Conservation (phyloP, 2,329 filamentous ascomycete species). For the Magnaporthiopsis incrustans region DNA sequence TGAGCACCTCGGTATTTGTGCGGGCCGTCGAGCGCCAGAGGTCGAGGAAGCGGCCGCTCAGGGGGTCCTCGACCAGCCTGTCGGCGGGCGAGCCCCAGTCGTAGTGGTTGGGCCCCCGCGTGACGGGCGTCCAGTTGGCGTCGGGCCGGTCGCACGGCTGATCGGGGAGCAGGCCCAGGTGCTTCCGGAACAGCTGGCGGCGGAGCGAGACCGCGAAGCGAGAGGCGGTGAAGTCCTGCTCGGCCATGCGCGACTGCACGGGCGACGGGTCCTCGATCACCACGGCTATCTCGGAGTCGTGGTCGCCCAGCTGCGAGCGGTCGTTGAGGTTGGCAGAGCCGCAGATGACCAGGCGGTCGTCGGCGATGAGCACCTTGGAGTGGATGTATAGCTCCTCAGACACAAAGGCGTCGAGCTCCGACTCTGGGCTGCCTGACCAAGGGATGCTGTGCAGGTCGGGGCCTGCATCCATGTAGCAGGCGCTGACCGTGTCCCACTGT, state of each 20-base stretch:
- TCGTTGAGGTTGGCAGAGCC: slow-evolving; percentile 56
- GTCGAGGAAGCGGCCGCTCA: slow-evolving; percentile 58
- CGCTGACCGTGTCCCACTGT: slow-evolving; percentile 65
- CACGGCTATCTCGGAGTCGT: slow-evolving; percentile 84
- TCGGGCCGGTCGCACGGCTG: slow-evolving; percentile 62
- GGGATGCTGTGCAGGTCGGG: slow-evolving; percentile 54
- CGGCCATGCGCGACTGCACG: slow-evolving; percentile 67
- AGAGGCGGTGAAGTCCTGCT: slow-evolving; percentile 59
- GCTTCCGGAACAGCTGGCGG: slow-evolving; percentile 80
- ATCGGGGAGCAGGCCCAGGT: slow-evolving; percentile 70
- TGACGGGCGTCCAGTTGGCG: slow-evolving; percentile 69
- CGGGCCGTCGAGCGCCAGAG: slow-evolving; percentile 68
- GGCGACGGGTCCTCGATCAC: slow-evolving; percentile 71
- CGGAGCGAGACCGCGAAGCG: slow-evolving; percentile 72
- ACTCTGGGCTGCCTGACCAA: slow-evolving; percentile 46
- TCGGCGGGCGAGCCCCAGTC: slow-evolving; percentile 63
- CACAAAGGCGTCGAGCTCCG: slow-evolving; percentile 53
- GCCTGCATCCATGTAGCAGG: slow-evolving; percentile 77
- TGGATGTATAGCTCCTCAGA: slow-evolving; percentile 56
- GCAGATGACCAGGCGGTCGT: slow-evolving; percentile 75
- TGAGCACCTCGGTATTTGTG: slow-evolving; percentile 74
- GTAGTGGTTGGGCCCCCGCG: slow-evolving; percentile 60
- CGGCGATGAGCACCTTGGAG: slow-evolving; percentile 69
- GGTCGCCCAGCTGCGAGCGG: slow-evolving; percentile 69
- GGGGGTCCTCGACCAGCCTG: slow-evolving; percentile 63